phyloP scores from a whole-genome alignment of 805 yeast species.

The Yamadazyma sp. region DNA sequence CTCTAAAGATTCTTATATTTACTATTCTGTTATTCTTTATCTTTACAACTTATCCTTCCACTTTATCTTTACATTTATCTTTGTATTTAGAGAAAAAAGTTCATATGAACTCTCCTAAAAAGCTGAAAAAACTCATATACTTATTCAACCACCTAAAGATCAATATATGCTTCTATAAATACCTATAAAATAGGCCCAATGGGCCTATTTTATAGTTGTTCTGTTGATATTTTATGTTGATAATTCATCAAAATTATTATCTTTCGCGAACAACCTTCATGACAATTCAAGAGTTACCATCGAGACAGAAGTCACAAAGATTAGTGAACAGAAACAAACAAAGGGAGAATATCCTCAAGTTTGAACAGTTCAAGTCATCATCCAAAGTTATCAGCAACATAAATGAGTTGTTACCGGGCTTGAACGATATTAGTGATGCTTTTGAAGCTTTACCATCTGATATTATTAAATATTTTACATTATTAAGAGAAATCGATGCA shows the following conservation, averaged over 20 bases:
- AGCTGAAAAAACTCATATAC: too few relatives aligned
- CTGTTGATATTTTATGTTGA: too few relatives aligned
- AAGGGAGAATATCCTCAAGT: constrained; percentile 10
- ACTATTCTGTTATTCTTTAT: too few relatives aligned
- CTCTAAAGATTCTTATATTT: too few relatives aligned
- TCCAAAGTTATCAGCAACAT: constrained; percentile 30
- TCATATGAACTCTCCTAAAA: too few relatives aligned
- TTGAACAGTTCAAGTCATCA: constrained; percentile 32
- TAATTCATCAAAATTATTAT: background rate
- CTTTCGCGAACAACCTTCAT: constrained; percentile 1
- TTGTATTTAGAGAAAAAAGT: too few relatives aligned
- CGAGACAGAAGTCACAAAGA: constrained; percentile 27
- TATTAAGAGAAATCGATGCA: constrained; percentile 91
- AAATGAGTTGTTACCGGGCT: constrained; percentile 61
- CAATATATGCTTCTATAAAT: too few relatives aligned
- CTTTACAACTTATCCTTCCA: too few relatives aligned
- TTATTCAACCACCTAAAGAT: too few relatives aligned
- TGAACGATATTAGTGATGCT: constrained; percentile 88
- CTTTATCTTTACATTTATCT: too few relatives aligned
- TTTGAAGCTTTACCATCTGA: constrained; percentile 87
- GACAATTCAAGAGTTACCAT: constrained; percentile 20
- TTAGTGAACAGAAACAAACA: constrained; percentile 8
- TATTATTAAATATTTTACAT: constrained; percentile 77
- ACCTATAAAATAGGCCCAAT: too few relatives aligned
- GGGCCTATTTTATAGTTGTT: too few relatives aligned